These are phyloP conservation scores for Boletus nobilissimus DNA, from an alignment of 1,284 basidiomycete species.

Conservation along the genomic window DNA sequence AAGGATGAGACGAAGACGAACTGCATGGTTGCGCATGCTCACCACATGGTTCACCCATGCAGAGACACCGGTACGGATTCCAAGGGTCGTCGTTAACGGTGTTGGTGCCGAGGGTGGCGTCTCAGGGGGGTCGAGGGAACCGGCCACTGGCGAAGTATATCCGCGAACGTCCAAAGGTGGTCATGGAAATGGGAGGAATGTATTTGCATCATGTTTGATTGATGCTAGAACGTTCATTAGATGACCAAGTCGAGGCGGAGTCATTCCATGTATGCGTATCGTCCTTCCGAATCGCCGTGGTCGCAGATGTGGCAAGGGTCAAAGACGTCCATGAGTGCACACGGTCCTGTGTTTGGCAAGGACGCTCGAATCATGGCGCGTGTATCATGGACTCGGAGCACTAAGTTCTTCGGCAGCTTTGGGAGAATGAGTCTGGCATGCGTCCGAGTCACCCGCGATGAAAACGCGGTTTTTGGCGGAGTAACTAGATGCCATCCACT, in stretches of 20 bases:
- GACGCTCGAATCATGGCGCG: background rate
- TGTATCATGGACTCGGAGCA: too few species aligned
- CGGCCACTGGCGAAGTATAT: too few species aligned
- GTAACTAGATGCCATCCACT: conserved; percentile 77
- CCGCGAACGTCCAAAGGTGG: conserved; percentile 49
- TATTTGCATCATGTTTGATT: conserved; percentile 67
- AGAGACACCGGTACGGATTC: too few species aligned
- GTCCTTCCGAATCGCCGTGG: conserved; percentile 86
- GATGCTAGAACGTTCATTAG: conserved; percentile 50
- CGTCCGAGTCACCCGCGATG: conserved; percentile 83
- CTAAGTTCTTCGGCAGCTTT: conserved; percentile 66
- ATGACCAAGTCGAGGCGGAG: background rate
- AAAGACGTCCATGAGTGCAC: conserved; percentile 95
- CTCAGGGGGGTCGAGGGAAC: too few species aligned
- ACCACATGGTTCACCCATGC: too few species aligned
- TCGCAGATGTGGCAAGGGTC: conserved; percentile 92
- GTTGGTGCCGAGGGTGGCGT: too few species aligned
- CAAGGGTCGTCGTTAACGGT: too few species aligned
- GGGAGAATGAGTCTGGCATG: conserved; percentile 87
- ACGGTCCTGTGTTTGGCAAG: conserved; percentile 67
- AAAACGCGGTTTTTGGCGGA: conserved; percentile 73
- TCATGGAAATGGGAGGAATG: background rate
- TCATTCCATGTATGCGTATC: conserved; percentile 82
- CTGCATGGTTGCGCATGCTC: too few species aligned
- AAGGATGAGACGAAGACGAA: too few species aligned